phyloP scores from a whole-genome alignment of 768 basidiomycete genomes.

The Russula abietina region DNA sequence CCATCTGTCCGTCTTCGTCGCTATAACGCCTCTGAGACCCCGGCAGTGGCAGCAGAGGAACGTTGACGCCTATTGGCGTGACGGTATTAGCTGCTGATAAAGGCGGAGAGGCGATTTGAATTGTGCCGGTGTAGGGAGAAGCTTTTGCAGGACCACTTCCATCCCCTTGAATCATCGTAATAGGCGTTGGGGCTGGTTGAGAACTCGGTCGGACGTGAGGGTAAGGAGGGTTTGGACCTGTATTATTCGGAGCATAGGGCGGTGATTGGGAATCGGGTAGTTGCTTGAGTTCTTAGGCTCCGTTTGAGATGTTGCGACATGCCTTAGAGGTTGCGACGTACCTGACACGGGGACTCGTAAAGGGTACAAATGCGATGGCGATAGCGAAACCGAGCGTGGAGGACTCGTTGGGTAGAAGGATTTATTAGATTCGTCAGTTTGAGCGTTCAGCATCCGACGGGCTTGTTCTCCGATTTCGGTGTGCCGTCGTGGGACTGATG shows the following conservation, averaged over 20 bases:
- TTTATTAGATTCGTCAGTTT: slow-evolving; percentile 1
- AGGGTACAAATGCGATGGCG: neutral
- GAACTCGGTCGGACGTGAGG: neutral
- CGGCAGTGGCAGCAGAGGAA: neutral
- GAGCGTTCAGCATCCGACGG: neutral
- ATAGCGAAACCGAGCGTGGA: neutral
- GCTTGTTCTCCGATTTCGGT: neutral
- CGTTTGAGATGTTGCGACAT: neutral
- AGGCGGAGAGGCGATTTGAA: neutral
- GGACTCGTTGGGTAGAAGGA: neutral
- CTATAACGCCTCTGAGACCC: neutral
- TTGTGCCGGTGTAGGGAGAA: neutral
- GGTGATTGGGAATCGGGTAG: neutral
- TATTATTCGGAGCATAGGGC: neutral
- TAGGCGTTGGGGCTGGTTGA: neutral
- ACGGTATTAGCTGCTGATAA: neutral
- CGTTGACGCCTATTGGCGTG: too few species aligned
- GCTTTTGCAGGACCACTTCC: neutral
- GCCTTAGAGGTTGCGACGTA: neutral
- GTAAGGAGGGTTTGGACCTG: neutral
- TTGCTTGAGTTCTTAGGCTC: neutral
- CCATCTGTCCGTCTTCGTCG: neutral
- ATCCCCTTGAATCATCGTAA: neutral
- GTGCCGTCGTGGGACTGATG: neutral
- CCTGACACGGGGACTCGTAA: neutral